These are phyloP conservation scores for Colletotrichum acutatum DNA, from an alignment of 2,329 filamentous ascomycete species.

Conservation along the genomic window DNA sequence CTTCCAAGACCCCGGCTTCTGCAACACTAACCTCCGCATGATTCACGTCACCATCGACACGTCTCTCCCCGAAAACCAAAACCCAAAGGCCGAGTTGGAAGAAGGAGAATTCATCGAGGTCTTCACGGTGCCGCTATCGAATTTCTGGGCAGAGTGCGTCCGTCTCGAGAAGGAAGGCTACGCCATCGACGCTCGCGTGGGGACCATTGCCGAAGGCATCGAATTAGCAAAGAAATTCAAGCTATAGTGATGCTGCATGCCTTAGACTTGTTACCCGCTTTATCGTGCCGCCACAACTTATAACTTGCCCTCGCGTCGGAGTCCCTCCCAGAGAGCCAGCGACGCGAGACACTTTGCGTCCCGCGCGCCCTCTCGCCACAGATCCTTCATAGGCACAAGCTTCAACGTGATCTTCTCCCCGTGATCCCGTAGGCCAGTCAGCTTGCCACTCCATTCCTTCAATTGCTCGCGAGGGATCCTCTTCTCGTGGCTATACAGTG, in stretches of 20 bases:
- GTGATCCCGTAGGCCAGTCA: conserved; percentile 67
- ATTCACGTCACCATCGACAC: conserved; percentile 81
- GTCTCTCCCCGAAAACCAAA: conserved; percentile 73
- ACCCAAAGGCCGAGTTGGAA: conserved; percentile 76
- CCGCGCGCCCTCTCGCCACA: conserved; percentile 67
- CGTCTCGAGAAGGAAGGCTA: conserved; percentile 76
- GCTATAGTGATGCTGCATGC: conserved; percentile 43
- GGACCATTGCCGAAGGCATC: conserved; percentile 81
- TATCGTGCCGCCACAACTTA: conserved; percentile 33
- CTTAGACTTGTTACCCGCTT: too few species aligned
- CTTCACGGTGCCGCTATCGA: conserved; percentile 73
- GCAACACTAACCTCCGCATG: conserved; percentile 74
- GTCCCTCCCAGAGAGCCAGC: conserved; percentile 67
- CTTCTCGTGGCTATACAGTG: conserved; percentile 67
- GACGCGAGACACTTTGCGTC: conserved; percentile 71
- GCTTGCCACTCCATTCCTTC: conserved; percentile 64
- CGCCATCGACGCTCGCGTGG: conserved; percentile 83
- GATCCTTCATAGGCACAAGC: conserved; percentile 64
- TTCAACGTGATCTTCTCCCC: conserved; percentile 73
- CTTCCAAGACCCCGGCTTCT: conserved; percentile 68
- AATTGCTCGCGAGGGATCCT: conserved; percentile 61
- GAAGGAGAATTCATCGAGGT: conserved; percentile 87
- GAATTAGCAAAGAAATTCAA: conserved; percentile 73
- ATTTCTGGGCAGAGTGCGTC: conserved; percentile 74
- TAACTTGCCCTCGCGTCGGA: conserved; percentile 59